Percentiles rank a stretch among this genome's conserved stretches.
These are phyloP conservation scores for Leishmania tropica DNA, from an alignment of 208 protist genomes.

Conservation along the genomic window DNA sequence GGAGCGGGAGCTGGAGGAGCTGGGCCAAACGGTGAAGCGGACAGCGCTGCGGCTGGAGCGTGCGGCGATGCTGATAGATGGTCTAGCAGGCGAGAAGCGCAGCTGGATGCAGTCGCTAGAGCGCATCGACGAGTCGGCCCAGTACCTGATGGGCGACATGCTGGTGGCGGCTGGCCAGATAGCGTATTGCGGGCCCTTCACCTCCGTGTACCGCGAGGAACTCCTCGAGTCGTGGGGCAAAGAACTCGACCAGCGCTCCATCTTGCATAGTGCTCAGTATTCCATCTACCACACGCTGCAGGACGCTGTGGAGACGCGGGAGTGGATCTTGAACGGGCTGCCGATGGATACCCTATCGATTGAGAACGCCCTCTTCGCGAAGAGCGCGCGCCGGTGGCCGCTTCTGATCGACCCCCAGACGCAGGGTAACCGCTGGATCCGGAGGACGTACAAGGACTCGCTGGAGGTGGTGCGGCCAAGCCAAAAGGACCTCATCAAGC, in stretches of 20 bases:
- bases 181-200: constrained; percentile 98
- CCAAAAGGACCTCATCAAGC: constrained; percentile 96
- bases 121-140: constrained; percentile 80
- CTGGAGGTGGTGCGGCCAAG: constrained; percentile 96
- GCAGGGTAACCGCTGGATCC: constrained; percentile 98
- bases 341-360: constrained; percentile 96
- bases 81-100: constrained; percentile 96
- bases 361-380: constrained; percentile 98
- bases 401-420: constrained; percentile 99
- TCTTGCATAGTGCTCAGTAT: constrained; percentile 87
- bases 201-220: constrained; percentile 86
- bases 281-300: constrained; percentile 93
- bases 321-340: constrained; percentile 96
- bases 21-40: constrained; percentile 92
- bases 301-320: constrained; percentile 95
- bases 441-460: constrained; percentile 94
- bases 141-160: constrained; percentile 96
- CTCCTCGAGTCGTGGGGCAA: constrained; percentile 89
- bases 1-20: constrained; percentile 94
- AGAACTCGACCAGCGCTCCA: constrained; percentile 61
- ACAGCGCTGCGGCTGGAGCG: constrained; percentile 96
- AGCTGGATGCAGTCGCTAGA: constrained; percentile 93
- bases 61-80: constrained; percentile 96
- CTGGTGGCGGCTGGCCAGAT: constrained; percentile 95
- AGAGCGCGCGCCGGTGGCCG: constrained; percentile 95